Evolutionary conservation across 331 rosid species (phyloP), one percentile per base, ranked within the genome.

Genomic region (Quercus lobata): DNA sequence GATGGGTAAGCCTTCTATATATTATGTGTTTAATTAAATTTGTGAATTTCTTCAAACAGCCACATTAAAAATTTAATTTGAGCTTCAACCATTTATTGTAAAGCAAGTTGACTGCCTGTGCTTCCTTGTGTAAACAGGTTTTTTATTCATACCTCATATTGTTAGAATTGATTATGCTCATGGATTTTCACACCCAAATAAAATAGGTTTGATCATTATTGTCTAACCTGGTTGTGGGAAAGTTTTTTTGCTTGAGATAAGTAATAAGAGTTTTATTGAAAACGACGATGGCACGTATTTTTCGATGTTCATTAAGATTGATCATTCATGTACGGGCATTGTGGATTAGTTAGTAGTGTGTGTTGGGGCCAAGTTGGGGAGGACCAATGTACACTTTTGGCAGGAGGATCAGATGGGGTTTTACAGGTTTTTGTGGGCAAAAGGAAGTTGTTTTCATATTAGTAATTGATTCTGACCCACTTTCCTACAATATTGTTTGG

Each of bases 1-100:
- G 97, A 91, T 4, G 99, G 99, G 98, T 95, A 91, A 83, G 16
- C 46, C 29, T 74, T 80, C 72, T 81, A 35, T 70, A 30, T 9
- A 35, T 60, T 46, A 18, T 60, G 56, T 17, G 54, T 72, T 80
- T 27, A 4, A 37, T 57, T 21, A 1, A 8, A 6, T 35, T 49
- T 60, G 6, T 75, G 63, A 27, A 4, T 8, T 60, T 37, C 29
- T 70, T 32, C 14, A 19, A 15, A 5, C 44, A 15, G 29, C 19
- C 34, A 44, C 71, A 15, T 62, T 53, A 73, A 44, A 12, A 55
- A 22, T 41, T 21, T 57, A 16, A 35, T 7, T 44, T 71, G 25
- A 49, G 54, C 54, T 12, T 49, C 54, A 49, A 49, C 54, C 54
- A 12, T 49, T 49, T 49, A 49, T 49, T 49, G 4, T 10, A 14